Evolutionary conservation across 1,139 yeast species (phyloP).

Genomic region (Taphrina populina): DNA sequence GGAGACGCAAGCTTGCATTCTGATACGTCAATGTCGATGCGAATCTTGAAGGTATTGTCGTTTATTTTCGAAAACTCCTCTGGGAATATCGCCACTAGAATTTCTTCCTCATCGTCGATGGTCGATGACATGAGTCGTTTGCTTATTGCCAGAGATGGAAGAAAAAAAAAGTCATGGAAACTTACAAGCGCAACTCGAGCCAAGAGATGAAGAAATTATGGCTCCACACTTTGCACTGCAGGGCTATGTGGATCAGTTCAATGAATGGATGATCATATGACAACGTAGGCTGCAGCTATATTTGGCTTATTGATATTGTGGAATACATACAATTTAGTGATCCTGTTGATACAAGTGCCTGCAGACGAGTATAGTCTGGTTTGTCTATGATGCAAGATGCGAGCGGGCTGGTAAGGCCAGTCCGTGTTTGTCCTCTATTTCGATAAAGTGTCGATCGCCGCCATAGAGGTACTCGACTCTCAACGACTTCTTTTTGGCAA

Average conservation of each 20-base stretch:
- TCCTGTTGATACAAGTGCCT: no score
- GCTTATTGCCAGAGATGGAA: no score
- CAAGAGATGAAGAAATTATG: no score
- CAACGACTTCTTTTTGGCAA: slow-evolving; percentile 34
- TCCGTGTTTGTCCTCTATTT: slow-evolving; percentile 34
- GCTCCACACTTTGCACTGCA: no score
- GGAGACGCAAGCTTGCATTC: slow-evolving; percentile 6
- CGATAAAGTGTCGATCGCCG: slow-evolving; percentile 33
- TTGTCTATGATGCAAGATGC: slow-evolving; percentile 1
- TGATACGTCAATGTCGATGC: slow-evolving; percentile 25
- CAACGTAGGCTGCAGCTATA: no score
- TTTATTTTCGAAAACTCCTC: slow-evolving; percentile 31
- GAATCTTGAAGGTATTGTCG: slow-evolving; percentile 28
- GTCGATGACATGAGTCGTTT: slow-evolving; percentile 30
- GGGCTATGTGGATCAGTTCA: no score
- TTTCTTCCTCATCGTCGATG: slow-evolving; percentile 35
- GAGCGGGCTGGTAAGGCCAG: slow-evolving; percentile 22
- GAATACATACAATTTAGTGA: no score
- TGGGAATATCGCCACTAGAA: slow-evolving; percentile 35
- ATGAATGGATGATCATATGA: no score
- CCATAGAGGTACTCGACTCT: slow-evolving; percentile 28
- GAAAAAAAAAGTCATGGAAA: no score
- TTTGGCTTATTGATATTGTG: no score
- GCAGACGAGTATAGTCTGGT: no score
- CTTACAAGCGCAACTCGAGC: no score